Base-by-base conservation (phyloP, 108 stramenopile species). In the Cyclotella kingstonii region DNA sequence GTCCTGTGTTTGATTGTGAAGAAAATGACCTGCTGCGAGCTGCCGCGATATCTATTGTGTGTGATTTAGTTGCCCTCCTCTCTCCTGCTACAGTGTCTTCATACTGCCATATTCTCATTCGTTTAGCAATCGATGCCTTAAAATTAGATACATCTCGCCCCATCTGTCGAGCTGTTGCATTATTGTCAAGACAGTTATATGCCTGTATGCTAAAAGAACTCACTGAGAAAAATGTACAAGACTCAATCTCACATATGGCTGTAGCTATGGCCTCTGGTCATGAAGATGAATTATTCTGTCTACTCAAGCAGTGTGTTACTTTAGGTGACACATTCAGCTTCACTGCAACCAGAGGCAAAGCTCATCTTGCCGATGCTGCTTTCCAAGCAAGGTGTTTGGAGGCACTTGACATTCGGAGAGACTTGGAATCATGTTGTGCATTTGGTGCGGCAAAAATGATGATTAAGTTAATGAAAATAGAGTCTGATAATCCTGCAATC, bases 1-100 rank as follows among this genome's bases (percentile, higher is more conserved):
- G 92, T 6, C 92, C 89, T 33, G 52, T 93, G 14, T 93, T 90
- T 48, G 40, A 66, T 9, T 47, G 44, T 7, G 91, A 93, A 76
- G 86, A 88, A 69, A 35, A 54, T 14, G 91, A 86, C 45, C 28
- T 84, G 35, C 77, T 93, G 33, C 77, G 83, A 45, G 59, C 91
- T 41, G 61, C 74, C 17, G 67, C 81, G 7, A 64, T 87, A 26
- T 74, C 79, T 29, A 45, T 87, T 5, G 51, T 87, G 5, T 58
- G 83, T 21, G 91, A 89, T 58, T 60, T 89, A 2, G 45, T 89
- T 7, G 46, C 77, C 6, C 54, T 45, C 27, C 52, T 83, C 3
- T 35, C 60, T 28, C 68, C 84, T 25, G 5, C 45, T 0, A 21
- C 41, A 15, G 9, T 85, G 14, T 82, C 83, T 17, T 68, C 53